Base-by-base conservation (phyloP, 2,329 filamentous ascomycete species). In the Stagonosporopsis tanaceti region DNA sequence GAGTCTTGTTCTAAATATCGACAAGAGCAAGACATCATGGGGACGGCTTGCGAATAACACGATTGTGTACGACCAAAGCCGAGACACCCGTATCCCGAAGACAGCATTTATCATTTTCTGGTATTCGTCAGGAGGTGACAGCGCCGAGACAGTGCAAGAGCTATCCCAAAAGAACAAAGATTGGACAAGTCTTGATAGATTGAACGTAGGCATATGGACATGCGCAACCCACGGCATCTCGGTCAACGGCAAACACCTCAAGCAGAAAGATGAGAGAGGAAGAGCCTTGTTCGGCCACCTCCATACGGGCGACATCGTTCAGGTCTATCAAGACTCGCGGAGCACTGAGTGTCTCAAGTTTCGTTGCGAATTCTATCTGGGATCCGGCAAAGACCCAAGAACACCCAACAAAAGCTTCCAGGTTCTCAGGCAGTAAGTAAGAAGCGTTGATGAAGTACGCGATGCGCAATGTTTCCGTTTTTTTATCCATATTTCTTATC, bases 41-140 rank as follows among this genome's bases (percentile, higher is more conserved):
- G 94, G 94, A 28, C 87, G 94, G 25, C 85, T 85, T 0, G 79
- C 77, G 0, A 80, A 83, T 20, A 93, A 92, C 66, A 94, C 89
- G 0, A 77, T 88, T 28, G 80, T 88, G 2, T 91, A 93, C 67
- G 76, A 84, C 1, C 80, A 88, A 45, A 78, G 76, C 28, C 78
- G 79, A 24, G 92, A 97, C 63, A 83, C 81, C 2, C 88, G 88
- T 15, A 86, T 98, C 34, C 92, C 93, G 1, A 94, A 94, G 71
- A 88, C 89, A 61, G 92, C 91, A 0, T 87, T 97, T 65, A 89
- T 91, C 67, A 80, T 97, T 35, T 81, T 92, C 32, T 76, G 68
- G 61, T 74, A 71, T 50, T 72, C 67, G 6, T 85, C 95, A 28
- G 92, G 89, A 83, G 87, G 85, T 53, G 84, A 87, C 0, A 85